A percentile compares a stretch with the other conserved stretches of the same genome.
Evolutionary conservation across 306 rosid species (phyloP).

Genomic region (Vicia villosa): DNA sequence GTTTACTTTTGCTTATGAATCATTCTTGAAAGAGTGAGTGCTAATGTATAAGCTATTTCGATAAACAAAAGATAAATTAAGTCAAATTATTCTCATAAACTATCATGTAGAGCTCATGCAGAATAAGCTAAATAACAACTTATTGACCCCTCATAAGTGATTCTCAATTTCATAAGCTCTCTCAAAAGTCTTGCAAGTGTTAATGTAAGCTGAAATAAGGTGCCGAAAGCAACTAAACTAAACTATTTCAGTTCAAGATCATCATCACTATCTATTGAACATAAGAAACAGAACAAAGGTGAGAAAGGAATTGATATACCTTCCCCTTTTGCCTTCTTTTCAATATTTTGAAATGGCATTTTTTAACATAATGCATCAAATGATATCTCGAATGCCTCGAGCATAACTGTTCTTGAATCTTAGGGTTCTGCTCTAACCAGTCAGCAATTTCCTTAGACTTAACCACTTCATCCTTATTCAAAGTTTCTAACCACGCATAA

Average conservation of each 20-base stretch:
- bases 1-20: too few relatives aligned
- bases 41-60: not conserved
- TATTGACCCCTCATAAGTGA: not conserved
- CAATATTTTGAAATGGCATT: slow-evolving; percentile 89
- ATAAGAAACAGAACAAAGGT: not conserved
- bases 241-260: not conserved
- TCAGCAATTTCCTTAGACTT: slow-evolving; percentile 90
- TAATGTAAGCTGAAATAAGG: not conserved
- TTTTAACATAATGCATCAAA: slow-evolving; percentile 88
- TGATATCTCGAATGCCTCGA: slow-evolving; percentile 89
- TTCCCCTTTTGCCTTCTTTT: slow-evolving; percentile 82
- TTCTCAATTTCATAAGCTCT: not conserved
- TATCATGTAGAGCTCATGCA: not conserved
- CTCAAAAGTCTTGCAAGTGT: not conserved
- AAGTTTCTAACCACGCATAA: slow-evolving; percentile 82
- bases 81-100: not conserved
- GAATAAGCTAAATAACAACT: not conserved
- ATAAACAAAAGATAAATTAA: not conserved
- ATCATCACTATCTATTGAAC: not conserved
- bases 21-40: too few relatives aligned
- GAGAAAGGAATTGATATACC: slow-evolving; percentile 46
- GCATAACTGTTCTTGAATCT: slow-evolving; percentile 74
- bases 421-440: slow-evolving; percentile 78
- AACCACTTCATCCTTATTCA: slow-evolving; percentile 79
- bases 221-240: not conserved